These are phyloP conservation scores for Nitzschia sp. DNA, from an alignment of 108 stramenopile species.

Conservation along the genomic window DNA sequence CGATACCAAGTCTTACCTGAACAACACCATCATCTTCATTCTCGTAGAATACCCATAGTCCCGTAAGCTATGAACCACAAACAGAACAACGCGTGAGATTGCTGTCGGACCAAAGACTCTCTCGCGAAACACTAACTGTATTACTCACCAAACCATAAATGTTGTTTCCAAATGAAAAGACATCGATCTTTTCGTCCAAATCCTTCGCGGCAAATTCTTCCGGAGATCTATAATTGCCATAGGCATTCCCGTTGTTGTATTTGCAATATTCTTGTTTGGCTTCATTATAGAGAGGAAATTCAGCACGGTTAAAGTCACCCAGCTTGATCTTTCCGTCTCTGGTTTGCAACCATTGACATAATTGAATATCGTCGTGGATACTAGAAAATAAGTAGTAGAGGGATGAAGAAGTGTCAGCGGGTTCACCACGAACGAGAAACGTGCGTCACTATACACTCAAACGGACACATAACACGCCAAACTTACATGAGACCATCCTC, in stretches of 20 bases:
- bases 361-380: constrained; percentile 78
- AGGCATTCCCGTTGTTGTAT: constrained; percentile 64
- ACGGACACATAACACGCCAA: background rate
- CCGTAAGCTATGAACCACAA: constrained; percentile 36
- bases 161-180: constrained; percentile 76
- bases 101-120: too few species aligned
- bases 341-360: constrained; percentile 76
- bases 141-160: constrained; percentile 62
- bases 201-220: constrained; percentile 55
- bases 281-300: constrained; percentile 58
- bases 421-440: too few species aligned
- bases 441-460: background rate
- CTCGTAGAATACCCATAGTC: constrained; percentile 71
- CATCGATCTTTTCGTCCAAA: constrained; percentile 76
- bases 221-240: constrained; percentile 65
- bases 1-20: constrained; percentile 22
- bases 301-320: constrained; percentile 83
- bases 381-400: too few species aligned
- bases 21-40: constrained; percentile 55
- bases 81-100: background rate
- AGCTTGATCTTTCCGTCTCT: constrained; percentile 65
- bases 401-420: too few species aligned
- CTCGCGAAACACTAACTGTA: too few species aligned
- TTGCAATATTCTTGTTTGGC: constrained; percentile 60
- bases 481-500: constrained; percentile 52